Percentiles rank a stretch among this genome's conserved stretches.
phyloP scores from a whole-genome alignment of 176 grass and related monocot species.

The Raddia distichophylla region DNA sequence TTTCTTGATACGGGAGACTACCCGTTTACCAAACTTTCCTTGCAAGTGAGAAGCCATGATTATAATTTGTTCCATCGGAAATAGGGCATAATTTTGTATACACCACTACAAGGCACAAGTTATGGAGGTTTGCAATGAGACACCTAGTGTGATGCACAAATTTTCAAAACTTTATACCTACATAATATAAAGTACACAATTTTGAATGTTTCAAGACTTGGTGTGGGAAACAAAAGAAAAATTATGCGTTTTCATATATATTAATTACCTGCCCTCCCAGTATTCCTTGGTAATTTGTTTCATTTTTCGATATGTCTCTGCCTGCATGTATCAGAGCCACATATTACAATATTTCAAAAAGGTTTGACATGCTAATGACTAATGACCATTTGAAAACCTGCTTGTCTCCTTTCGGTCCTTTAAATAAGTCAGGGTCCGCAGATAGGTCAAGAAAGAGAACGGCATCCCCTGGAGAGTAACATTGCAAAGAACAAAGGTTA shows the following conservation, averaged over 20 bases:
- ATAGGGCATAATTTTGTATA: not conserved
- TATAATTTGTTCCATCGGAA: not conserved
- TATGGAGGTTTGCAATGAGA: not conserved
- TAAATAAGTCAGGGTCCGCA: slow-evolving; percentile 78
- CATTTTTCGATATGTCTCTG: slow-evolving; percentile 91
- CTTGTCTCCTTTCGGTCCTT: slow-evolving; percentile 81
- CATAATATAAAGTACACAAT: no score
- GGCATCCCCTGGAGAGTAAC: slow-evolving; percentile 62
- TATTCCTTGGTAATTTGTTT: slow-evolving; percentile 76
- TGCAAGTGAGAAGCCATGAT: slow-evolving; percentile 9
- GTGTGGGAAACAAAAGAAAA: slow-evolving; percentile 4
- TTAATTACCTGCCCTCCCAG: slow-evolving; percentile 78
- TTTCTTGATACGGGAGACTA: not conserved
- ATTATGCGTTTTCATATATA: not conserved
- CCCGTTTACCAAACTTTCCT: not conserved
- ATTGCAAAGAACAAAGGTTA: slow-evolving; percentile 25
- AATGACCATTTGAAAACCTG: slow-evolving; percentile 62
- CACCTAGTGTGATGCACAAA: not conserved
- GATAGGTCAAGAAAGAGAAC: slow-evolving; percentile 88
- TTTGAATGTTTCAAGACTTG: not conserved
- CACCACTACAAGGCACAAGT: not conserved
- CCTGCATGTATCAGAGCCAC: slow-evolving; percentile 50
- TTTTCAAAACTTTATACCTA: no score
- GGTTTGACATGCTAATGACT: slow-evolving; percentile 38
- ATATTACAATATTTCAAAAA: slow-evolving; percentile 32